Base-by-base conservation (phyloP, 768 basidiomycete species). In the Mycena latifolia region DNA sequence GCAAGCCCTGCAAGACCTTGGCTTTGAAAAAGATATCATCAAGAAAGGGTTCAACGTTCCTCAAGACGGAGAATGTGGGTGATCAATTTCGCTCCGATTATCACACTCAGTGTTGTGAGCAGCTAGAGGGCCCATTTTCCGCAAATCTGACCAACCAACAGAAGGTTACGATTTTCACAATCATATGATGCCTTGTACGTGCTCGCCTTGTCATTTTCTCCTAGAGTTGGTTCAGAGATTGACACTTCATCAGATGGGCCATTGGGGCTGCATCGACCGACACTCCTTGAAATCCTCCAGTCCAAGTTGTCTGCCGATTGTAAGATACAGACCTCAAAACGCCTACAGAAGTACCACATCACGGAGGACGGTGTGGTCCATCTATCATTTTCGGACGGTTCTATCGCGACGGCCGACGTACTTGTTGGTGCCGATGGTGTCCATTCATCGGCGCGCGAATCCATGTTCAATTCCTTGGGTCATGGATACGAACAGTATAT, bases 361-460 rank as follows among this genome's bases (percentile, higher is more conserved):
- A 43, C 59, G 17, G 53, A 58, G 0, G 33, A 58, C 10, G 65
- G 69, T 18, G n/a, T 55, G 12, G 50, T 78, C 24, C 28, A 55
- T 7, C 53, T 79, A 22, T 45, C 54, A 0, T 74, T 80, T 53
- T 59, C 63, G 4, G 75, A 76, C 52, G 74, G 72, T 2, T 72
- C 79, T 5, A 75, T 54, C 0, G 63, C 72, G 18, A 72, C 67
- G 1, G 67, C 82, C 0, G 79, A 84, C 39, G 59, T 84, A 15
- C 74, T 84, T 3, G 58, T 84, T 51, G 83, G 81, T 7, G 80
- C 80, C 20, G 82, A 84, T 65, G 82, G 83, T 1, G 68, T 84
- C n/a, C 74, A 76, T 64, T 77, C 77, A 18, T 50, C 64, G 4
- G 69, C 70, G 1, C 64, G 77, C 22, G 72, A 58, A 9, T 60